Conservation (phyloP, 495 filamentous ascomycete species). For the Xylaria longipes region DNA sequence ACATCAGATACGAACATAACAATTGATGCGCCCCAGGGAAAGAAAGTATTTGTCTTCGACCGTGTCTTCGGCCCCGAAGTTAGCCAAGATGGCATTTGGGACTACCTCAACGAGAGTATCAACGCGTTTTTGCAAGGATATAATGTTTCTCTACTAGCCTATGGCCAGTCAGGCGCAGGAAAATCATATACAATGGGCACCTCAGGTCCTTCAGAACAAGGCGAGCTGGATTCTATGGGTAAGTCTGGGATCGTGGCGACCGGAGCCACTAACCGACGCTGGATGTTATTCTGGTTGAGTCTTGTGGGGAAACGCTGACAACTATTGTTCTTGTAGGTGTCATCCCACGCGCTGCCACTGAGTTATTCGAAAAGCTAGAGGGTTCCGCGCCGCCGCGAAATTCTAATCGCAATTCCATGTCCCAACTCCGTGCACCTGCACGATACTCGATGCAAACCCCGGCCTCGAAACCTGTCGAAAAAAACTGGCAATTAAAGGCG, state of each 20-base stretch:
- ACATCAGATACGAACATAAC: slow-evolving; percentile 82
- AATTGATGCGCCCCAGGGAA: slow-evolving; percentile 88
- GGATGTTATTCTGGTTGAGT: background rate
- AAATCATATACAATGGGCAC: slow-evolving; percentile 99
- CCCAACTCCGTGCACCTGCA: slow-evolving; percentile 79
- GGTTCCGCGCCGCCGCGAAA: slow-evolving; percentile 54
- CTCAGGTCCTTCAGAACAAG: slow-evolving; percentile 83
- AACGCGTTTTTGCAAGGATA: slow-evolving; percentile 93
- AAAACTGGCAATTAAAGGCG: slow-evolving; percentile 91
- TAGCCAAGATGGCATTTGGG: slow-evolving; percentile 90
- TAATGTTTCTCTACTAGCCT: slow-evolving; percentile 98
- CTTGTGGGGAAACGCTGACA: slow-evolving; percentile 17
- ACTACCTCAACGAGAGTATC: slow-evolving; percentile 90
- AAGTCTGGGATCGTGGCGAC: slow-evolving; percentile 28
- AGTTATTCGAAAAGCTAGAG: slow-evolving; percentile 87
- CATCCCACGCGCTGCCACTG: slow-evolving; percentile 86
- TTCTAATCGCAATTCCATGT: slow-evolving; percentile 68
- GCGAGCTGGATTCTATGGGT: slow-evolving; percentile 81
- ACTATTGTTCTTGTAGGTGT: slow-evolving; percentile 65
- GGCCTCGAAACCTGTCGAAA: slow-evolving; percentile 65
- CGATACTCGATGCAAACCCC: slow-evolving; percentile 73
- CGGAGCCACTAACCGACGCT: too few relatives aligned
- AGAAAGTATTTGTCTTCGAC: slow-evolving; percentile 95
- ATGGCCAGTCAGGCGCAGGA: slow-evolving; percentile 99
- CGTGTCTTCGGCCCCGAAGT: slow-evolving; percentile 87